Conservation (phyloP, 2,329 filamentous ascomycete genomes). For the Penicillium sclerotigenum region DNA sequence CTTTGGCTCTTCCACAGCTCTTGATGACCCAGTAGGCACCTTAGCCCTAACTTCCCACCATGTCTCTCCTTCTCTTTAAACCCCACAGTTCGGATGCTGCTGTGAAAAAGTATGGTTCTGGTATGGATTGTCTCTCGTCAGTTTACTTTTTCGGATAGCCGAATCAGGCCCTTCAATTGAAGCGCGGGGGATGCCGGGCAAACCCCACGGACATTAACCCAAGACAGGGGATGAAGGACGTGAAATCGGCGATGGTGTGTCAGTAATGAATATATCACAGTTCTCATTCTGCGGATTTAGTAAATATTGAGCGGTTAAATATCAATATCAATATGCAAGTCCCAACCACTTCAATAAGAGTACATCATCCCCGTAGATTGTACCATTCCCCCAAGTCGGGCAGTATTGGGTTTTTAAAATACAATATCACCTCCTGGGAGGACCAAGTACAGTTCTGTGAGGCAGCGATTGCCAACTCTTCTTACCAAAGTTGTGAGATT, state of each 20-base stretch:
- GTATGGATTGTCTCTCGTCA: not conserved
- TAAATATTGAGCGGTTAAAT: not conserved
- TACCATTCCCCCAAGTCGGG: not conserved
- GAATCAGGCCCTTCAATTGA: not conserved
- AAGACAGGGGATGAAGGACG: not conserved
- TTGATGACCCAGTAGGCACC: not conserved
- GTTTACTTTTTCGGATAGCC: constrained; percentile 6
- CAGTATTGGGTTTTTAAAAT: not conserved
- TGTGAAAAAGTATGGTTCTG: not conserved
- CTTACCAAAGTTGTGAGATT: not conserved
- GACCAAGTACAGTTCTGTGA: not conserved
- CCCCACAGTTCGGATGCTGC: not conserved
- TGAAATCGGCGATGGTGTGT: not conserved
- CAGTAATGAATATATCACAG: not conserved
- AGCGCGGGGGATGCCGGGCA: not conserved
- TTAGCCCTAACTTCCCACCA: not conserved
- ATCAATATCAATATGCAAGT: constrained; percentile 5
- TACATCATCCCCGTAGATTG: constrained; percentile 7
- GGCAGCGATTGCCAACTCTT: not conserved
- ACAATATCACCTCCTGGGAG: not conserved
- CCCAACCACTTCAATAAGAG: not conserved
- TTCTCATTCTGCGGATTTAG: not conserved
- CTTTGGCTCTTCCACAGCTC: not conserved
- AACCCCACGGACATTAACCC: not conserved
- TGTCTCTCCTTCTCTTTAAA: not conserved